Percentiles rank a stretch among this genome's conserved stretches.
Conservation (phyloP, 495 filamentous ascomycete species). For the Extremus antarcticus region DNA sequence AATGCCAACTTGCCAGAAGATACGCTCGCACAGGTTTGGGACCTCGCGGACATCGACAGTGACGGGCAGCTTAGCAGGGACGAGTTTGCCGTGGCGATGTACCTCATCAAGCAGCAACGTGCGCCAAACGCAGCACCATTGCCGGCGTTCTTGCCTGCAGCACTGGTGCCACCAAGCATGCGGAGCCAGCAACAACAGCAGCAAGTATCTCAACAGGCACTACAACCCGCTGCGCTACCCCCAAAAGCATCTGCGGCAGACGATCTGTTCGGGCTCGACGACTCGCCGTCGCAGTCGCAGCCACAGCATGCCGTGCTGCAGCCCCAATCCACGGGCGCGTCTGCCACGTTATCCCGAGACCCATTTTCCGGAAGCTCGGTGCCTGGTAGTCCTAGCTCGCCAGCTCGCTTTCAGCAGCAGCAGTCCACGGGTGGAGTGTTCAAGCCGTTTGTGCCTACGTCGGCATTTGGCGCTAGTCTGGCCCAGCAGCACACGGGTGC, state of each 20-base stretch:
- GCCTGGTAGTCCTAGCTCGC: slow-evolving; percentile 41
- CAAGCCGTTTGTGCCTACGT: slow-evolving; percentile 85
- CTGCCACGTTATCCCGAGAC: slow-evolving; percentile 35
- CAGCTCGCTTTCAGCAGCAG: slow-evolving; percentile 27
- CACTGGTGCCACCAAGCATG: slow-evolving; percentile 81
- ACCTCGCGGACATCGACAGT: slow-evolving; percentile 86
- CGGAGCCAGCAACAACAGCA: slow-evolving; percentile 46
- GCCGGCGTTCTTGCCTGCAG: slow-evolving; percentile 64
- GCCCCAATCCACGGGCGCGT: slow-evolving; percentile 11
- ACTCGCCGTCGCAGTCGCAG: slow-evolving; percentile 34
- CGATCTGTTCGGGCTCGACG: slow-evolving; percentile 81
- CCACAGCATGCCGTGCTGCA: slow-evolving; percentile 38
- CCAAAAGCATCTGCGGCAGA: slow-evolving; percentile 68
- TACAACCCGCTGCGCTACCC: slow-evolving; percentile 36
- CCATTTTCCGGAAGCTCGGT: slow-evolving; percentile 43
- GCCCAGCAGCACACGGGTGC: slow-evolving; percentile 68
- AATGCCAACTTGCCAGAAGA: slow-evolving; percentile 86
- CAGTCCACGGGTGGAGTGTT: slow-evolving; percentile 45
- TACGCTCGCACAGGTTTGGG: slow-evolving; percentile 90
- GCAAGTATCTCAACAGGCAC: slow-evolving; percentile 32
- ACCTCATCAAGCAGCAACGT: slow-evolving; percentile 81
- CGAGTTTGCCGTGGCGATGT: slow-evolving; percentile 97
- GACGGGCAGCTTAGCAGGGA: slow-evolving; percentile 75
- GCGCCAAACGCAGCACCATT: slow-evolving; percentile 33
- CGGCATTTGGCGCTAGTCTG: slow-evolving; percentile 76